Percentiles rank a stretch among this genome's conserved stretches.
Conservation (phyloP, 495 filamentous ascomycete species). For the Viridothelium virens region DNA sequence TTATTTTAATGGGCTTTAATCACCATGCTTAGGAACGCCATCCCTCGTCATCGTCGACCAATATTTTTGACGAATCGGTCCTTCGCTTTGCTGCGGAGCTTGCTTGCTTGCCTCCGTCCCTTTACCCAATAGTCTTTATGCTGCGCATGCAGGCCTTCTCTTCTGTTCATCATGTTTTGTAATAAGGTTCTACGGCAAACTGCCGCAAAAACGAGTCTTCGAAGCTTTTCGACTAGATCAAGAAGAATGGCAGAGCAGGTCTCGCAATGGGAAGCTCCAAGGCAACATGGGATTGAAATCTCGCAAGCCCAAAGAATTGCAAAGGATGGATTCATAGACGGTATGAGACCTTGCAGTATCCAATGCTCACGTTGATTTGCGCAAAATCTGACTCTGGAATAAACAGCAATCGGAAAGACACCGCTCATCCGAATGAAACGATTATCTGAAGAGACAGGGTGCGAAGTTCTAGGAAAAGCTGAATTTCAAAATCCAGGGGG, state of each 20-base stretch:
- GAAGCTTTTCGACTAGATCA: not conserved
- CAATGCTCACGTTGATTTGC: not conserved
- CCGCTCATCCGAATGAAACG: slow-evolving; percentile 83
- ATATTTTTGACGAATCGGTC: not conserved
- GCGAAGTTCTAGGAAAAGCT: slow-evolving; percentile 90
- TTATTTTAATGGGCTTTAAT: too few relatives aligned
- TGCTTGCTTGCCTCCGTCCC: not conserved
- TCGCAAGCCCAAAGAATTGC: slow-evolving; percentile 78
- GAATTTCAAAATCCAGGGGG: slow-evolving; percentile 99
- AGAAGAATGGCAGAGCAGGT: slow-evolving; percentile 9
- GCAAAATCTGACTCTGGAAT: not conserved
- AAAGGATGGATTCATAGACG: slow-evolving; percentile 70
- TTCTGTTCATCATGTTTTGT: not conserved
- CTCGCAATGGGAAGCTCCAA: slow-evolving; percentile 7
- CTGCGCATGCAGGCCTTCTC: not conserved
- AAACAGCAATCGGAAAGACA: slow-evolving; percentile 87
- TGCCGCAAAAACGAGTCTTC: not conserved
- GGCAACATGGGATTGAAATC: slow-evolving; percentile 51
- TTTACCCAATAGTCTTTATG: not conserved
- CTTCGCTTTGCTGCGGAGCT: not conserved
- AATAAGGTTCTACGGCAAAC: not conserved
- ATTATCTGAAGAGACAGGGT: slow-evolving; percentile 86
- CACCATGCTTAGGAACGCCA: too few relatives aligned
- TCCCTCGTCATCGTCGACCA: not conserved
- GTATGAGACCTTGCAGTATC: slow-evolving; percentile 42